These are phyloP conservation scores for Salvia splendens DNA, from an alignment of 257 asterid species.

Conservation along the genomic window DNA sequence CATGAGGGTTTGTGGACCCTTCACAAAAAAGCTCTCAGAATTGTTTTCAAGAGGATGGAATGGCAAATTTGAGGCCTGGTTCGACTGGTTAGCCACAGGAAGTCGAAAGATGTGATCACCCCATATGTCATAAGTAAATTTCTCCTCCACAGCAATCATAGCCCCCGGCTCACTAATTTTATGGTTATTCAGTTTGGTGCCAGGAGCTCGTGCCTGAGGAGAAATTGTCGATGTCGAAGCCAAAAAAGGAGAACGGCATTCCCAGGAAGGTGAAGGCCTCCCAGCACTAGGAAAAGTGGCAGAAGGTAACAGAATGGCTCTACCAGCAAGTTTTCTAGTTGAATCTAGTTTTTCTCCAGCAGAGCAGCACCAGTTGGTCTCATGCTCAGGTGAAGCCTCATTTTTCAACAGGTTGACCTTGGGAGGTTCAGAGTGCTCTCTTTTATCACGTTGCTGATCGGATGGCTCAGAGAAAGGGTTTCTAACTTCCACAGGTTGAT, in stretches of 20 bases:
- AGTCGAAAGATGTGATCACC: constrained; percentile 78
- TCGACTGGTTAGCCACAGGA: constrained; percentile 41
- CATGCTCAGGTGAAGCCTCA: constrained; percentile 32
- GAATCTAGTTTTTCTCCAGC: constrained; percentile 42
- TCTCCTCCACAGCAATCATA: constrained; percentile 41
- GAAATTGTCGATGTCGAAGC: constrained; percentile 56
- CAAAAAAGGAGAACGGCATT: constrained; percentile 44
- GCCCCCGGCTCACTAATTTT: constrained; percentile 41
- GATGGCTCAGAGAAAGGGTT: constrained; percentile 35
- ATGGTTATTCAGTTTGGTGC: constrained; percentile 45
- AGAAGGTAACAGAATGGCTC: constrained; percentile 62
- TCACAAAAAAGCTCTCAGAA: constrained; percentile 77
- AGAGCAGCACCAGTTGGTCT: constrained; percentile 32
- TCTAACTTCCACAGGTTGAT: constrained; percentile 39
- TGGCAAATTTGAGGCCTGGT: constrained; percentile 33
- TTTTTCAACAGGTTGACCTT: constrained; percentile 35
- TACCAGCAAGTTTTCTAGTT: constrained; percentile 37
- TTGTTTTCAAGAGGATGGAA: constrained; percentile 41
- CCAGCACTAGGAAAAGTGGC: constrained; percentile 59
- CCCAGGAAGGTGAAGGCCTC: constrained; percentile 40
- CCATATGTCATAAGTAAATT: constrained; percentile 81
- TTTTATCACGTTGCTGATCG: constrained; percentile 31
- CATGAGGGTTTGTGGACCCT: constrained; percentile 64
- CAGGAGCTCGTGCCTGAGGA: constrained; percentile 81
- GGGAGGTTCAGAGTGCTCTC: constrained; percentile 33